Evolutionary conservation across 1,139 yeast species (phyloP).

Genomic region (Magnusiomyces ingens): DNA sequence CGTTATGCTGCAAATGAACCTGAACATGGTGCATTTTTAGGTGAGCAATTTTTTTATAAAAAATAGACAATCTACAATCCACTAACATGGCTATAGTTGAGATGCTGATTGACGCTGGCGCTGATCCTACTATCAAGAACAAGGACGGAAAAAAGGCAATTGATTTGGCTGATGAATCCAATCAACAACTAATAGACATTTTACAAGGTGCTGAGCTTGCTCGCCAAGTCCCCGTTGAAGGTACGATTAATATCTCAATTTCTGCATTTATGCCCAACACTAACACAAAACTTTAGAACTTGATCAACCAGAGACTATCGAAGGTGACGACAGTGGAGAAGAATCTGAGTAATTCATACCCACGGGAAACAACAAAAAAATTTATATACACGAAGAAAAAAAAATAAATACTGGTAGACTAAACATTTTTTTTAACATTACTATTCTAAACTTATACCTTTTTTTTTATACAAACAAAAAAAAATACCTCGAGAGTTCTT

Average conservation of each 20-base stretch:
- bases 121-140: conserved; percentile 63
- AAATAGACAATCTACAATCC: no score
- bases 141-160: conserved; percentile 65
- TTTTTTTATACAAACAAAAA: no score
- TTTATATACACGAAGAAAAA: no score
- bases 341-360: background rate
- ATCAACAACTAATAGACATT: conserved; percentile 49
- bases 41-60: conserved; percentile 10
- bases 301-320: background rate
- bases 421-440: no score
- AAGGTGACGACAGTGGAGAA: background rate
- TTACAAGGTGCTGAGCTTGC: conserved; percentile 84
- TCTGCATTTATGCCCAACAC: background rate
- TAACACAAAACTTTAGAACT: background rate
- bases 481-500: no score
- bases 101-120: conserved; percentile 84
- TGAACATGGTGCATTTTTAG: conserved; percentile 74
- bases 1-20: conserved; percentile 70
- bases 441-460: no score
- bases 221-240: conserved; percentile 17
- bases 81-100: no score
- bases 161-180: conserved; percentile 51
- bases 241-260: background rate
- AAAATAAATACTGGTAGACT: no score
- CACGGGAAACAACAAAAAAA: no score